Evolutionary conservation across 2,329 filamentous ascomycete genomes (phyloP).

Genomic region (Botrytis fabae): DNA sequence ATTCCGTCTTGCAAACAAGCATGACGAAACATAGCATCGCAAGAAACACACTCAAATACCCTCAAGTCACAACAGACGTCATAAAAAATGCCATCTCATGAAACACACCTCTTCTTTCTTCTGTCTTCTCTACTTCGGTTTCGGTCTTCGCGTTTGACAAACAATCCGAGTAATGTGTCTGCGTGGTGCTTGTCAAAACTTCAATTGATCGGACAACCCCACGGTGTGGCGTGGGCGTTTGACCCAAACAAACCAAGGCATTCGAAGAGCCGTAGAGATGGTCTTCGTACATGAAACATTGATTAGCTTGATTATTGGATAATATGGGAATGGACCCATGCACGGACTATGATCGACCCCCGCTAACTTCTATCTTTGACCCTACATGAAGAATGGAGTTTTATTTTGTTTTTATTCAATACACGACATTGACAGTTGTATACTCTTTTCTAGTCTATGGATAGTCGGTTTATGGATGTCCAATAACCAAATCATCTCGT

Average conservation of each 20-base stretch:
- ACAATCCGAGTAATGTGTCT: background rate
- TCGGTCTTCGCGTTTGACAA: conserved; percentile 19
- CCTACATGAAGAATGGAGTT: background rate
- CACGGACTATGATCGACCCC: conserved; percentile 10
- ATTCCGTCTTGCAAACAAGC: background rate
- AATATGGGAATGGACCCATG: background rate
- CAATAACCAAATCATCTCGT: background rate
- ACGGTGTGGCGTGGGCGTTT: conserved; percentile 12
- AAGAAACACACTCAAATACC: no score
- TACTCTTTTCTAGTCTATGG: background rate
- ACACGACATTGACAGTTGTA: background rate
- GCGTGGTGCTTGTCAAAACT: background rate
- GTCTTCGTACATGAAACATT: conserved; percentile 6
- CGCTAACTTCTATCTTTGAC: conserved; percentile 7
- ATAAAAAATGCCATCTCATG: background rate
- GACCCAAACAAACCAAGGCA: background rate
- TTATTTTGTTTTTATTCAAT: background rate
- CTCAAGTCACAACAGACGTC: background rate
- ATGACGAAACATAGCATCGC: background rate
- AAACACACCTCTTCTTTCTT: background rate
- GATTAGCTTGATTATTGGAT: background rate
- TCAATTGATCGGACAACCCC: conserved; percentile 19
- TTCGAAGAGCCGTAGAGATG: background rate
- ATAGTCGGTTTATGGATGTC: background rate
- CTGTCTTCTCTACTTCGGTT: background rate